Base-by-base conservation (phyloP, 345 rosid species). In the Ricinus communis region DNA sequence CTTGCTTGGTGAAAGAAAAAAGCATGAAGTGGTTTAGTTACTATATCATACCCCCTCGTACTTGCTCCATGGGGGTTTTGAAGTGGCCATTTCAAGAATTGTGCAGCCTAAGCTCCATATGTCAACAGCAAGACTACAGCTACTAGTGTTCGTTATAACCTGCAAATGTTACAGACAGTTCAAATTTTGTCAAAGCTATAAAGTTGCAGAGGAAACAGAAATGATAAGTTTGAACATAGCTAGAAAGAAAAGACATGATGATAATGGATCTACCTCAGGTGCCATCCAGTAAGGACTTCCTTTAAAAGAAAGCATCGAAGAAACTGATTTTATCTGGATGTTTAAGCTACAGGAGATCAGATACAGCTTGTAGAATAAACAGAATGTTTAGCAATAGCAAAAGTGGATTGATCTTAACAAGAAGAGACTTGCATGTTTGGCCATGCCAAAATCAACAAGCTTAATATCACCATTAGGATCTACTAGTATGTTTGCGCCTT, bases 221-320 rank as follows among this genome's bases (percentile, higher is more conserved):
- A 33, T 19, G 24, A 18, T 8, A 33, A 33, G 5, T 40, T 28
- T 38, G 47, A 61, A 38, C 8, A 6, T 25, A 51, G 78, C 33
- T 25, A 73, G 25, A 69, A 69, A 24, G 18, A 47, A 27, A 25
- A 28, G n/a, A 33, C 45, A 56, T 45, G 11, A 24, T 21, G 2
- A 6, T n/a, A 9, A 7, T 15, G 31, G 38, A 33, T 33, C 6
- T 84, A 93, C 97, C 97, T 94, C 96, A 8, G 97, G 97, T 47
- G 98, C 98, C 97, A 94, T 94, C 97, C 98, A 94, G 76, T 88
- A 94, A 60, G 98, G 98, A 81, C 97, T 94, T 72, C 98, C 98
- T 73, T 86, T 90, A 82, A 94, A 94, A 16, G 98, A 94, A 77
- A 94, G 96, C 91, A 91, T 91, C 49, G 95, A 85, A 64, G 90